These are phyloP conservation scores for Pilobolus umbonatus DNA, from an alignment of 192 early-diverging fungal genomes.

Conservation along the genomic window DNA sequence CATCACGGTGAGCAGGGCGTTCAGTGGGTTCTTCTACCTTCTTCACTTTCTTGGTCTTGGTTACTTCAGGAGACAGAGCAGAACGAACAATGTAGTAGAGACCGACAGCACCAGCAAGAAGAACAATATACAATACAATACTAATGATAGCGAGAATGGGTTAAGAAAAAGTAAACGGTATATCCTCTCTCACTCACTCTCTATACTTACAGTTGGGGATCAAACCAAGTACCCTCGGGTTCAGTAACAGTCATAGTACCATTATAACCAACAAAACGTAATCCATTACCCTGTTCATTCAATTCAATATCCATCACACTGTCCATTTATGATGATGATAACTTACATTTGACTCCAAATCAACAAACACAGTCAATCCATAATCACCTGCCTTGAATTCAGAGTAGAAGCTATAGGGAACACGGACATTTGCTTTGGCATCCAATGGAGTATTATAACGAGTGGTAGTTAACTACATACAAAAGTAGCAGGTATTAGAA, in stretches of 20 bases:
- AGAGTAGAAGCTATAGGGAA: conserved; percentile 43
- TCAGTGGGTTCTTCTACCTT: conserved; percentile 15
- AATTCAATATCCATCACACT: background rate
- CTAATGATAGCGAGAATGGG: conserved; percentile 23
- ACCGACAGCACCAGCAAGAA: conserved; percentile 35
- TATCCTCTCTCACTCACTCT: background rate
- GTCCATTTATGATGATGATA: background rate
- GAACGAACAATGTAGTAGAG: conserved; percentile 41
- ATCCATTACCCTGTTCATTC: conserved; percentile 23
- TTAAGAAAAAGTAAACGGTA: background rate
- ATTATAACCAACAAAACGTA: conserved; percentile 43
- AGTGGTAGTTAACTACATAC: conserved; percentile 30
- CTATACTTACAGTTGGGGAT: conserved; percentile 51
- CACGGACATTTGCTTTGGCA: conserved; percentile 27
- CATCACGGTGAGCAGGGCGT: conserved; percentile 34
- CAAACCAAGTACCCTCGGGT: conserved; percentile 47
- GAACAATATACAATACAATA: conserved; percentile 44
- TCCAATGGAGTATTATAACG: conserved; percentile 32
- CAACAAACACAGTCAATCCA: conserved; percentile 39
- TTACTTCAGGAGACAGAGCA: conserved; percentile 40
- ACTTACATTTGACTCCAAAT: conserved; percentile 40
- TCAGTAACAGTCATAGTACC: conserved; percentile 42
- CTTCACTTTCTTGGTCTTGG: conserved; percentile 30
- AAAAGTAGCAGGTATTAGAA: background rate
- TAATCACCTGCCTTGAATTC: conserved; percentile 43